Base-by-base conservation (phyloP, 2,329 filamentous ascomycete genomes). In the Trichoderma aggressivum region DNA sequence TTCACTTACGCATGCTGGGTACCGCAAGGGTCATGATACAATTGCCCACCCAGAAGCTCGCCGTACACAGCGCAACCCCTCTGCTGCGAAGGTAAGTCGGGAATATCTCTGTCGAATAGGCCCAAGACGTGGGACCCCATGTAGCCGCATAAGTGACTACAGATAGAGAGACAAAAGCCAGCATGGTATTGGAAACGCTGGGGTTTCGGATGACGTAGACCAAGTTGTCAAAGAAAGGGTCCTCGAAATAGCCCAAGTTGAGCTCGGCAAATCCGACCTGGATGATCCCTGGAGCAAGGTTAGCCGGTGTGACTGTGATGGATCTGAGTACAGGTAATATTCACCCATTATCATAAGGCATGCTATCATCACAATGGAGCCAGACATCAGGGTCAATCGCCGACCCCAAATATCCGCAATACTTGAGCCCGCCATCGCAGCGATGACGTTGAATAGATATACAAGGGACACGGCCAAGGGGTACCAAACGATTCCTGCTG, bases 381-480 rank as follows among this genome's bases (percentile, higher is more conserved):
- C 88, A 21, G 85, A 72, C 2, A 90, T 82, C 11, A 91, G 80
- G 0, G 87, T 82, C 0, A 85, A 85, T 0, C 89, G 86, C 10
- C 89, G 87, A 55, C 88, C 88, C 74, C 86, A 83, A 72, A 81
- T 84, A 77, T 91, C 89, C 60, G 91, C 83, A n/a, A n/a, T 76
- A 84, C 90, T 12, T 89, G 91, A 88, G 16, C 88, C 88, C 0
- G 88, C 87, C 2, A 90, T 79, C 0, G n/a, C 18, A 8, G 89
- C 90, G 72, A 89, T 81, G 18, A 90, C 87, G 75, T 90, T 90
- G 79, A 91, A 89, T 71, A 90, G 84, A 75, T 90, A 90, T 75
- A 43, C 18, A 43, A 43, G 90, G 87, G 26, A 91, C 88, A 0
- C 86, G 86, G 39, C 39, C 39, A 43, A 43, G n/a, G 0, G 88